Base-by-base conservation (phyloP, 2,329 filamentous ascomycete genomes). In the Hypoxylon sp. region DNA sequence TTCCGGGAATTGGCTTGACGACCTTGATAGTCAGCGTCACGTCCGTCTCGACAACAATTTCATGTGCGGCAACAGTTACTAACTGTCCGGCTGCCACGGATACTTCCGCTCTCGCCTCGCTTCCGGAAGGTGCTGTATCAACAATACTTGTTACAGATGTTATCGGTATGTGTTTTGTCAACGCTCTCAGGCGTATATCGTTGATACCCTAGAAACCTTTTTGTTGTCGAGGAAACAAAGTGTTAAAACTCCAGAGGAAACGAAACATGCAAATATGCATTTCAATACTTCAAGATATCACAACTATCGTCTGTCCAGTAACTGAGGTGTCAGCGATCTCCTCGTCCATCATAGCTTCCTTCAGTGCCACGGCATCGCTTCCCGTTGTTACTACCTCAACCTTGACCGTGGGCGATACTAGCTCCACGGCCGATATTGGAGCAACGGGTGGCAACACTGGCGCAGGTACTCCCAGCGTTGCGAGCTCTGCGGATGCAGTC, bases 301-400 rank as follows among this genome's bases (percentile, higher is more conserved):
- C 72, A 8, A 75, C 73, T 8, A 74, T 71, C 2, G 69, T 74
- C 20, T 74, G 73, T 58, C 71, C 72, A 19, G 69, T 74, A 32
- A 68, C 70, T 11, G 71, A 70, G 6, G 73, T 64, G 4, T 32
- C 65, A 4, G 58, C 67, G 2, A 66, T 74, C 19, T 71, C 72
- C 32, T 72, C 72, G 4, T 72, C 71, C 1, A 65, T 73, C n/a
- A 43, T 72, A 15, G 64, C 59, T 13, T 71, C 69, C 13, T 67
- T 68, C 41, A 71, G 61, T 49, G 58, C 58, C 24, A 47, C 54
- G n/a, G 32, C 41, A n/a, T 56, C 69, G 17, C 48, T 22, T 19
- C 43, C 53, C 28, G 34, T 52, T 17, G 55, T 58, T 56, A 59
- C 56, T 41, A 50, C 56, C 28, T 34, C 49, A 24, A 20, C 56